Base-by-base conservation (phyloP, 2,329 filamentous ascomycete species). In the Pseudocercospora macadamiae region DNA sequence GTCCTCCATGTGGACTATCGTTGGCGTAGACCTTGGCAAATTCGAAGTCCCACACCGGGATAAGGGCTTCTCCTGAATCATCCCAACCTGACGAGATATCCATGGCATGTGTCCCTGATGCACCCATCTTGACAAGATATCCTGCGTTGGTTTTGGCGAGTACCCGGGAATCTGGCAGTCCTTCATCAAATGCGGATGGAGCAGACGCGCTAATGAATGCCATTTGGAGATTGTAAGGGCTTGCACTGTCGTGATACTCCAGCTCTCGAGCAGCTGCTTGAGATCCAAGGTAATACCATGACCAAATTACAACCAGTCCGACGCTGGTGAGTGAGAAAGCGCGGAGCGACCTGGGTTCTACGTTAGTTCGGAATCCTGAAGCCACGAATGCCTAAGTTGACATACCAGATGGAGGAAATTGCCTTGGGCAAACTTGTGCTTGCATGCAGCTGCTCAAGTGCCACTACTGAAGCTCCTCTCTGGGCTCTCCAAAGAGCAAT, bases 261-360 rank as follows among this genome's bases (percentile, higher is more conserved):
- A 49, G 23, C 45, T 49, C 45, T 25, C 45, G 25, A 28, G 45
- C 25, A 16, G 45, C 45, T 25, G 45, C 45, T 28, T 49, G 45
- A 49, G 45, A 49, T 49, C 45, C 45, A 9, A 49, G 45, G 14
- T 49, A 49, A 23, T 25, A 49, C 45, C 45, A 49, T 49, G 45
- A 49, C 45, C 45, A 49, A n/a, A 49, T 26, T 12, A 28, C 19
- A 1, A 49, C 45, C 14, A 49, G 25, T 12, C 9, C 45, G 25
- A 49, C 25, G 45, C 45, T 49, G 45, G 45, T 25, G 45, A 49
- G 18, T 23, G 45, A 25, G 25, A 49, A 49, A 2, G 19, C 25
- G 19, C 45, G 45, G n/a, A 49, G 45, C 10, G 45, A 49, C 45
- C 45, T 49, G 18, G 3, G 19, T 26, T 12, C 45, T 28, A 28